A percentile compares a stretch with the other conserved stretches of the same genome.
Evolutionary conservation across 148 eudicot species (phyloP).

Genomic region (Cornus kousa): DNA sequence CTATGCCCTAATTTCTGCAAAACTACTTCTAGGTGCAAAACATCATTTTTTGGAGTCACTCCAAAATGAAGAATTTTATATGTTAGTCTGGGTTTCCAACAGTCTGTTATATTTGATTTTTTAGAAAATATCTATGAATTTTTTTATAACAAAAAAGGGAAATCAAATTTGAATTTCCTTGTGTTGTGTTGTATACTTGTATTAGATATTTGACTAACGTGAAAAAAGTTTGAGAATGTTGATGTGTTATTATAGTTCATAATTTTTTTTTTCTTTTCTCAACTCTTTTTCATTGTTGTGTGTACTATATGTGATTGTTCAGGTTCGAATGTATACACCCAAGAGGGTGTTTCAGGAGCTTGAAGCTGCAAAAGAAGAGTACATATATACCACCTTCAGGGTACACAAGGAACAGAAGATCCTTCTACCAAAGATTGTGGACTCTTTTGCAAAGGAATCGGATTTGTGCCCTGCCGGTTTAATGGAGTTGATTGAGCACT

Average conservation of each 20-base stretch:
- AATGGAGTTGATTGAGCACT: slow-evolving; percentile 52
- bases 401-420: slow-evolving; percentile 58
- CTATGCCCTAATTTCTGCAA: too few relatives aligned
- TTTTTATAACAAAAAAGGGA: too few relatives aligned
- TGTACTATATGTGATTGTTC: background rate
- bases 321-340: slow-evolving; percentile 69
- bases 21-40: too few relatives aligned
- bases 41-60: too few relatives aligned
- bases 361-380: slow-evolving; percentile 79
- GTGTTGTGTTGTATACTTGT: too few relatives aligned
- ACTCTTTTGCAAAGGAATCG: slow-evolving; percentile 57
- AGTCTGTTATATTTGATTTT: too few relatives aligned
- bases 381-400: slow-evolving; percentile 52
- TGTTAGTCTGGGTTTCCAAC: background rate
- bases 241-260: too few relatives aligned
- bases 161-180: too few relatives aligned
- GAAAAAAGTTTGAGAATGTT: background rate
- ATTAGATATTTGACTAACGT: background rate
- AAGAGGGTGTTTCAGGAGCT: slow-evolving; percentile 72
- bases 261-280: background rate
- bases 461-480: slow-evolving; percentile 44
- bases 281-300: background rate
- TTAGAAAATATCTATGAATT: too few relatives aligned
- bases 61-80: too few relatives aligned
- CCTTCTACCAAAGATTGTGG: slow-evolving; percentile 66